Base-by-base conservation (phyloP, 192 early-diverging fungal genomes). In the Rhizophagus clarus region DNA sequence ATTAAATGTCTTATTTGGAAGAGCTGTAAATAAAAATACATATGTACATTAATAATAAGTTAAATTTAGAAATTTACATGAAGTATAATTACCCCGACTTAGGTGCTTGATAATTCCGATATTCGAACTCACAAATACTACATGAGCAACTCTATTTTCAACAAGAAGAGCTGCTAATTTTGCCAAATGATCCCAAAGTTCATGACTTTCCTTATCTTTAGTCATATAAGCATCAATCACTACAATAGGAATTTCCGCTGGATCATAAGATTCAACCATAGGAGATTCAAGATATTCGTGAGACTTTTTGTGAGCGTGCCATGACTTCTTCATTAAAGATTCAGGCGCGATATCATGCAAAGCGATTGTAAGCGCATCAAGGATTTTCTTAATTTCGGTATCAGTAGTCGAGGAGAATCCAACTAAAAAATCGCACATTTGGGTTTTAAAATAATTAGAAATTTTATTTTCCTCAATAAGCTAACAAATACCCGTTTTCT, bases 71-170 rank as follows among this genome's bases (percentile, higher is more conserved):
- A 15, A 66, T 9, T 17, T 3, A 31, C 32, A 67, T 31, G 24
- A 31, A 67, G 14, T 32, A 31, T 5, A 20, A 68, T 68, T 87
- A 94, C 94, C 87, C 87, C 89, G 92, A 73, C 90, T 89, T 15
- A 98, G 81, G 6, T 86, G 88, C 77, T 94, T 95, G 40, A 85
- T 82, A 0, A 88, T 88, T 64, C 86, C 84, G 45, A 90, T 89
- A 81, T 93, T 96, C 79, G 92, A 90, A 77, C 90, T 92, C 7
- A 96, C 90, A 80, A 98, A 95, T 22, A 99, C 85, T 26, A 98
- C 96, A 84, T 99, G 95, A 3, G 96, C 97, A 66, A 96, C 82
- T 45, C 92, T 90, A 15, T 95, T 92, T 84, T 98, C 95, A 4
- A 93, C 91, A 22, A 97, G 79, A 11, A 90, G 78, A 6, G 92